Conservation (phyloP, 768 basidiomycete genomes). For the Tricholoma bakamatsutake region DNA sequence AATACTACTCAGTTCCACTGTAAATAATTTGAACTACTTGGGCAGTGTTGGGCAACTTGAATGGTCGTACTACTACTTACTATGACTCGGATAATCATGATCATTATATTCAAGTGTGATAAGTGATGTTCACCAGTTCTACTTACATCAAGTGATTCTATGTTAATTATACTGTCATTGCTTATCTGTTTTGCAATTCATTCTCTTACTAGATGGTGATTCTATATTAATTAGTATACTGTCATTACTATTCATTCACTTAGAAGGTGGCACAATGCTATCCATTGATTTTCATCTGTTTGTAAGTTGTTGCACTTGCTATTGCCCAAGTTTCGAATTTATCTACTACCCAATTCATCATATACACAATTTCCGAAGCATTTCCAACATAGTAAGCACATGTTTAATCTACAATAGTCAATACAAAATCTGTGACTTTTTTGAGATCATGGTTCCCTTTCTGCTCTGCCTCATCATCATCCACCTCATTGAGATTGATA, state of each 20-base stretch:
- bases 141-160: background rate
- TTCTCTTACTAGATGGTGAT: background rate
- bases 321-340: background rate
- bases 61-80: background rate
- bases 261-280: background rate
- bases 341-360: background rate
- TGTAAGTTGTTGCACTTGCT: too few relatives aligned
- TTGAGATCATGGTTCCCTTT: conserved; percentile 1
- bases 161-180: background rate
- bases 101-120: background rate
- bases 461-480: background rate
- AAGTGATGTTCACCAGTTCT: background rate
- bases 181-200: background rate
- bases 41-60: background rate
- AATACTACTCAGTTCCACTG: too few relatives aligned
- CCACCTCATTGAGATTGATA: too few relatives aligned
- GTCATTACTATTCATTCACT: background rate
- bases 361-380: background rate
- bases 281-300: background rate
- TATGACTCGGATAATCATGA: too few relatives aligned
- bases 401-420: conserved; percentile 1
- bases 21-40: too few relatives aligned
- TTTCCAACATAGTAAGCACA: background rate
- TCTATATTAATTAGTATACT: background rate
- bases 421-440: conserved; percentile 1